A percentile compares a stretch with the other conserved stretches of the same genome.
These are phyloP conservation scores for Quercus phellos DNA, from an alignment of 331 rosid genomes.

Conservation along the genomic window DNA sequence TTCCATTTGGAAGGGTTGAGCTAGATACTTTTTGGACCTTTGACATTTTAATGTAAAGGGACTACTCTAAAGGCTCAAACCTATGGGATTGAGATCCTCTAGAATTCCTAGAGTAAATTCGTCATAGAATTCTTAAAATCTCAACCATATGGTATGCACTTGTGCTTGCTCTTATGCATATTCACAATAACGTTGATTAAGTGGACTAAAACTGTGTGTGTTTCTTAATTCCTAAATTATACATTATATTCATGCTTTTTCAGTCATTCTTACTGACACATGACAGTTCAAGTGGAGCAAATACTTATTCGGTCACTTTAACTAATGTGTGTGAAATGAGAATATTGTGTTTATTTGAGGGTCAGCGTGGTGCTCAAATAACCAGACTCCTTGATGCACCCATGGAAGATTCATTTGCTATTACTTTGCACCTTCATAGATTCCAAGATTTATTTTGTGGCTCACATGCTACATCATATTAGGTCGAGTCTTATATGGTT, in stretches of 20 bases:
- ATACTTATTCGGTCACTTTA: background rate
- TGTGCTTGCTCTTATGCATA: background rate
- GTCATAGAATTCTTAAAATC: no score
- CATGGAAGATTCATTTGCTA: no score
- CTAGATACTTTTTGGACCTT: background rate
- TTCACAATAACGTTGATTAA: background rate
- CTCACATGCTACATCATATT: no score
- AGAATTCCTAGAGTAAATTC: no score
- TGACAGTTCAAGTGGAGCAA: background rate
- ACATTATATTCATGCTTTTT: background rate
- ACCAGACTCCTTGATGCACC: background rate
- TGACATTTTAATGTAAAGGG: background rate
- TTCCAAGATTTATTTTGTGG: no score
- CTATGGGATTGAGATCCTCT: no score
- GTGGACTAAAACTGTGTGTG: background rate
- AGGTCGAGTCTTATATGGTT: no score
- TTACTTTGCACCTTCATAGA: no score
- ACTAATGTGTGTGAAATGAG: background rate
- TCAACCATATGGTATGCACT: no score
- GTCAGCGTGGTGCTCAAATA: background rate
- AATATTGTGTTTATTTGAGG: background rate
- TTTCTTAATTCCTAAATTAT: background rate
- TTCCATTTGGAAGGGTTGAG: background rate
- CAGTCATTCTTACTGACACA: background rate
- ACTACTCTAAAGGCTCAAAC: background rate